A percentile compares a stretch with the other conserved stretches of the same genome.
These are phyloP conservation scores for Cercospora brassicicola DNA, from an alignment of 2,329 filamentous ascomycete genomes.

Conservation along the genomic window DNA sequence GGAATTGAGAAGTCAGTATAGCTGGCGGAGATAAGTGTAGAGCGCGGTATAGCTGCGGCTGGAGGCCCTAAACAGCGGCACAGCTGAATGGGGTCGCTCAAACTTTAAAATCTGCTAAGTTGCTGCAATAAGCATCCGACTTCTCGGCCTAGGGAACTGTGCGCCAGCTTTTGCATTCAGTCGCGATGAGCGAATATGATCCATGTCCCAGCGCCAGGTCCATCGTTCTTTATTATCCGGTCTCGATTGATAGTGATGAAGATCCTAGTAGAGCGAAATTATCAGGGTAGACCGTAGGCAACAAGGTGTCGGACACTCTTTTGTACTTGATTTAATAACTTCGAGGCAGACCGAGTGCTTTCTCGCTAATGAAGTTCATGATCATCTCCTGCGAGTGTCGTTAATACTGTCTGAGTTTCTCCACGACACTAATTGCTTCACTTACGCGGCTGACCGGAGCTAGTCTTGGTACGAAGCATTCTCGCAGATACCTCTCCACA, in stretches of 20 bases:
- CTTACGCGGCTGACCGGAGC: slow-evolving; percentile 58
- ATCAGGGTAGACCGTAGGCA: background rate
- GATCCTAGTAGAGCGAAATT: background rate
- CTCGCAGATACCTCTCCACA: slow-evolving; percentile 61
- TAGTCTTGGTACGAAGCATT: slow-evolving; percentile 60
- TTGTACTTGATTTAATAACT: slow-evolving; percentile 57
- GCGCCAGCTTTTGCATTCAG: background rate
- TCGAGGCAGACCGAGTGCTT: slow-evolving; percentile 64
- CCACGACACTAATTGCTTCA: slow-evolving; percentile 10
- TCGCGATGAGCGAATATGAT: background rate
- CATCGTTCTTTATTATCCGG: background rate
- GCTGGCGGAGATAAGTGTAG: background rate
- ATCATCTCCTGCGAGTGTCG: slow-evolving; percentile 68
- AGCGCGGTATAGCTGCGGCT: background rate
- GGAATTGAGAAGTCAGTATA: background rate
- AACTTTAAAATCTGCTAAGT: background rate
- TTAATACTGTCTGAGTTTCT: too few species aligned
- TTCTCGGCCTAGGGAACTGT: background rate
- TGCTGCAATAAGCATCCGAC: background rate
- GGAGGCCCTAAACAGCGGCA: background rate
- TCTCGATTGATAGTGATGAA: background rate
- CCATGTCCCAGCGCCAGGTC: background rate
- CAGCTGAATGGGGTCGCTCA: background rate
- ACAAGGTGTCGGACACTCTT: background rate
- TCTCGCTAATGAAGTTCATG: slow-evolving; percentile 70